Base-by-base conservation (phyloP, 768 basidiomycete genomes). In the Phaffia tasmanica region DNA sequence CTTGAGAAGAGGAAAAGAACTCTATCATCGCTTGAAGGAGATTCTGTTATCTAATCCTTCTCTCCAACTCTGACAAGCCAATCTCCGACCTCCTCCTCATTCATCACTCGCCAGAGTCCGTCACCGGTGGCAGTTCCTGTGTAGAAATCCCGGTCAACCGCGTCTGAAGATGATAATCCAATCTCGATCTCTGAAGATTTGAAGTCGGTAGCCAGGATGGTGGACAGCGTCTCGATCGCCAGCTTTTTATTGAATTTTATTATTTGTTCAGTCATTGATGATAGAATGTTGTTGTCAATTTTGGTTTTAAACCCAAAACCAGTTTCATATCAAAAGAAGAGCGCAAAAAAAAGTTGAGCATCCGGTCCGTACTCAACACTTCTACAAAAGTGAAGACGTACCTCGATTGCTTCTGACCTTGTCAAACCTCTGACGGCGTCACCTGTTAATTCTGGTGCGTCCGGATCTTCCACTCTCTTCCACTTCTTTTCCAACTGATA, bases 121-220 rank as follows among this genome's bases (percentile, higher is more conserved):
- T 68, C 57, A 6, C 73, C 74, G n/a, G 61, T 57, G 49, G 66
- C 66, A n/a, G 60, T 57, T 29, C 65, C 65, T 54, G 62, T 67
- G 18, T 42, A 46, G 14, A 32, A 6, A 35, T 16, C 27, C 14
- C 58, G 19, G 15, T 42, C 63, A 55, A 57, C 60, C 30, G 46
- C 25, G 5, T 60, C 61, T 0, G 81, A 81, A 30, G 90, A 94
- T 25, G 89, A 86, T 62, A 98, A 87, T 0, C 91, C 94, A 70
- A 99, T 89, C 77, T 99, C 95, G 72, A 98, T 88, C 77, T 98
- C 95, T 14, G 84, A 85, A 0, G 89, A 81, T 77, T 98, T 99
- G 80, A 91, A 95, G 75, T 99, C 95, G 1, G 92, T 95, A 49
- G 90, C 85, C 73, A 94, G 88, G 29, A 98, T 91, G 0, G 84